These are phyloP conservation scores for Candida verbasci DNA, from an alignment of 805 yeast species.

Conservation along the genomic window DNA sequence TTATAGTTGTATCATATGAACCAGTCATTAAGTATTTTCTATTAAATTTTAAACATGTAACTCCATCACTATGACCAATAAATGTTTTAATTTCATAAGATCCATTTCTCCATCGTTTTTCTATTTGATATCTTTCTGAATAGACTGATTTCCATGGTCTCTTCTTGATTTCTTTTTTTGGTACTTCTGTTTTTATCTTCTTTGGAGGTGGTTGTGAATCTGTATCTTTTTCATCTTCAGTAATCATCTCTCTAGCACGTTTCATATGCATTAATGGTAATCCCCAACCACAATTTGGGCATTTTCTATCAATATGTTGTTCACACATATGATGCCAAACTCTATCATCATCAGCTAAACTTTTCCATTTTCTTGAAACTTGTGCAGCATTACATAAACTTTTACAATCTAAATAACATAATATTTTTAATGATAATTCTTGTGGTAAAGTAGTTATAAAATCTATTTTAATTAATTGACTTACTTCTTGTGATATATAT, in stretches of 20 bases:
- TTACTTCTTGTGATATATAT: conserved; percentile 75
- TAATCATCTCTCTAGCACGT: conserved; percentile 49
- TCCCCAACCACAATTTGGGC: conserved; percentile 99
- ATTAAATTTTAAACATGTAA: conserved; percentile 83
- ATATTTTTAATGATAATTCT: conserved; percentile 77
- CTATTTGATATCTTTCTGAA: conserved; percentile 85
- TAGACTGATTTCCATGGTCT: conserved; percentile 97
- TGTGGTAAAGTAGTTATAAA: conserved; percentile 80
- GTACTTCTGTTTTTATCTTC: neutral
- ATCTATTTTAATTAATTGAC: conserved; percentile 79
- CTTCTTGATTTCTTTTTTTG: conserved; percentile 16
- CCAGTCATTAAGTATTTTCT: conserved; percentile 78
- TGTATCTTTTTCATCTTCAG: conserved; percentile 13
- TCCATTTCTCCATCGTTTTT: conserved; percentile 93
- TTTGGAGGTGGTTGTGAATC: conserved; percentile 9
- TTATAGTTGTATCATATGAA: conserved; percentile 83
- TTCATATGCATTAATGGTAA: conserved; percentile 90
- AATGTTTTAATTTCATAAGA: conserved; percentile 59
- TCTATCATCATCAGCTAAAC: conserved; percentile 89
- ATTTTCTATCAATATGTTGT: conserved; percentile 95
- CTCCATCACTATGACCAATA: conserved; percentile 81
- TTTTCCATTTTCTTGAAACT: conserved; percentile 84
- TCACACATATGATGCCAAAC: conserved; percentile 99
- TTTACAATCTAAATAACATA: conserved; percentile 87
- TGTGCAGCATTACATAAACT: conserved; percentile 93